These are phyloP conservation scores for Hemisphaericaspora subhashii DNA, from an alignment of 1,139 yeast genomes.

Conservation along the genomic window DNA sequence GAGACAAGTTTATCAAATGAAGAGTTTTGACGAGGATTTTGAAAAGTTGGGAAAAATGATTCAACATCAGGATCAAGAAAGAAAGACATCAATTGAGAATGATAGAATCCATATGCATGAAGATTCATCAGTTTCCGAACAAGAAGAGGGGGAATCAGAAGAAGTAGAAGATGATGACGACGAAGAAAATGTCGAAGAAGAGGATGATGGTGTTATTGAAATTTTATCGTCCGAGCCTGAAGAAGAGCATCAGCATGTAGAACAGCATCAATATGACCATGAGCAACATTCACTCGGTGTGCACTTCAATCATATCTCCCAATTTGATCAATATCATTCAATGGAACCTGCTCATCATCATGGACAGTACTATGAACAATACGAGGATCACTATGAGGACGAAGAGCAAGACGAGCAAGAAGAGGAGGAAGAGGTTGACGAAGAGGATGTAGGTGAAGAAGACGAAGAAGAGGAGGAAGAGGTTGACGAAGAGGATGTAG, in stretches of 20 bases:
- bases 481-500: conserved; percentile 6
- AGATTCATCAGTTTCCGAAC: conserved; percentile 12
- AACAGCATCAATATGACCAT: conserved; percentile 1
- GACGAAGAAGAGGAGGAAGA: conserved; percentile 12
- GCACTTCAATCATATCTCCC: background rate
- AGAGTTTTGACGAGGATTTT: conserved; percentile 42
- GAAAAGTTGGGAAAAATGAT: conserved; percentile 34
- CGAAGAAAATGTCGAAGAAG: conserved; percentile 9
- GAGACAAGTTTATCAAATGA: conserved; percentile 25
- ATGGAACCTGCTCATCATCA: conserved; percentile 1
- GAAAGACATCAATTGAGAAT: background rate
- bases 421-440: conserved; percentile 15
- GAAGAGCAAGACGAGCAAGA: conserved; percentile 13
- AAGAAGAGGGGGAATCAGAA: conserved; percentile 9
- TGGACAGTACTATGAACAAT: conserved; percentile 6
- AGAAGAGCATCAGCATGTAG: conserved; percentile 10
- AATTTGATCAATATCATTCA: too few relatives aligned
- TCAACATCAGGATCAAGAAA: conserved; percentile 17
- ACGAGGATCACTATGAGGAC: conserved; percentile 5
- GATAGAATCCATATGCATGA: background rate
- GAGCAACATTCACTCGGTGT: background rate
- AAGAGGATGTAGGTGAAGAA: conserved; percentile 13
- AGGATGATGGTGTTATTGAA: conserved; percentile 11
- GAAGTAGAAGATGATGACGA: conserved; percentile 11
- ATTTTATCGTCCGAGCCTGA: conserved; percentile 9